Conservation (phyloP, 2,329 filamentous ascomycete species). For the Diplocarpon mali region DNA sequence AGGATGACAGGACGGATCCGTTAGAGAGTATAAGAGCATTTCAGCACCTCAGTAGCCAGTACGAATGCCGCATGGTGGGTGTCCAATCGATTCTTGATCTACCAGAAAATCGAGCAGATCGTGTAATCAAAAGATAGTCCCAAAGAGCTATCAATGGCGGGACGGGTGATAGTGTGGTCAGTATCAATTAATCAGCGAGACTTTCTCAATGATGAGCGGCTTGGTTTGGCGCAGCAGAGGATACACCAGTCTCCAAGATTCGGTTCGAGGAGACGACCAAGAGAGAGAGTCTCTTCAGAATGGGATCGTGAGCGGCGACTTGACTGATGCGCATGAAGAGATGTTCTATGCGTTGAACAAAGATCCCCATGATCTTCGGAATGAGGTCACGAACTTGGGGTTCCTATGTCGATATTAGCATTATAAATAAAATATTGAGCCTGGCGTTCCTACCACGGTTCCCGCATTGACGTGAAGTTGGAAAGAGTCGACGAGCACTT, state of each 20-base stretch:
- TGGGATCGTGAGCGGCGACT: conserved; percentile 35
- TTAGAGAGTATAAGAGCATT: conserved; percentile 23
- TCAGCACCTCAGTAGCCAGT: conserved; percentile 21
- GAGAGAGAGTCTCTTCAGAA: conserved; percentile 36
- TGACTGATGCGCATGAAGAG: conserved; percentile 40
- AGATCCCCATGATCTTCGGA: conserved; percentile 44
- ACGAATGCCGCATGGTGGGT: conserved; percentile 8
- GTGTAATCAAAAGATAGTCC: conserved; percentile 14
- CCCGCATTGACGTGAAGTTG: conserved; percentile 22
- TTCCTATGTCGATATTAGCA: conserved; percentile 33
- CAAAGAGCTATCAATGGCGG: conserved; percentile 5
- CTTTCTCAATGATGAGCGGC: conserved; percentile 2
- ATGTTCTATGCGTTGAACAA: conserved; percentile 41
- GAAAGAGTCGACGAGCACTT: conserved; percentile 46
- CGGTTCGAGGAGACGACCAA: conserved; percentile 30
- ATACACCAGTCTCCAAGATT: conserved; percentile 20
- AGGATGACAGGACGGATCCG: conserved; percentile 6
- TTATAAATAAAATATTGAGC: not conserved
- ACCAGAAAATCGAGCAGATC: conserved; percentile 17
- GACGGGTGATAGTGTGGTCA: not conserved
- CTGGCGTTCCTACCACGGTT: conserved; percentile 25
- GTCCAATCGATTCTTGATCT: conserved; percentile 14
- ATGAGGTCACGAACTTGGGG: conserved; percentile 43
- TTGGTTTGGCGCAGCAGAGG: not conserved
- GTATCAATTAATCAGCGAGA: not conserved